Evolutionary conservation across 805 yeast genomes (phyloP), one percentile per base, ranked within the genome.

Genomic region (Ogataea degrootiae): DNA sequence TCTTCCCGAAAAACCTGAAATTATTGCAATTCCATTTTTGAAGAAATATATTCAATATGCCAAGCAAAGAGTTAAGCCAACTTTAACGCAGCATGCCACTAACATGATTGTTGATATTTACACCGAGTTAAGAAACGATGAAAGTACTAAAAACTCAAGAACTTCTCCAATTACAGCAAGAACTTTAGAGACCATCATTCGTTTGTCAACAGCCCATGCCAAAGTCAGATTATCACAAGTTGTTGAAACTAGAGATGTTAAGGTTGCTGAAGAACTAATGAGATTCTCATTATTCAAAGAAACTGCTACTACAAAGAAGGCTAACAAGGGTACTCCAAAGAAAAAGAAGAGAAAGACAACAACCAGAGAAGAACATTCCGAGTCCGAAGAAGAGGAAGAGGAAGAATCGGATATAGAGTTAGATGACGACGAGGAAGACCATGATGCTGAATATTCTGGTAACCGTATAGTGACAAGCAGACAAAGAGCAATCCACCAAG

Each of bases 151-250:
- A 50, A 86, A 83, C 55, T 79, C 85, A 45, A 77, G 82, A 61
- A 91, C 97, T 0, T 85, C 96, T 1, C 98, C 99, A 35, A 87
- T 92, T 55, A 92, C 99, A 2, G 96, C 98, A n/a, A 87, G 99
- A 82, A 94, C 98, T 5, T 74, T 92, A 57, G 99, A 92, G 68
- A 92, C 99, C 0, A 74, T 92, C 55, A 92, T 92, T 65, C 96
- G 99, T 74, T 73, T 92, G 50, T 76, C 97, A 0, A 87, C 97
- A 1, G 98, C 99, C 0, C 98, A 94, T 67, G 98, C 98, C 11
- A 92, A 94, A 66, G 87, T 92, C n/a, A 77, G 98, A 57, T 72
- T 94, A 48, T 85, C 96, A 21, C 80, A 78, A 56, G 75, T 79
- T 1, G 85, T 94, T 16, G 88, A 83, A 33, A 75, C 76, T 19